These are phyloP conservation scores for Puccinia hordei DNA, from an alignment of 1,284 basidiomycete genomes.

Conservation along the genomic window DNA sequence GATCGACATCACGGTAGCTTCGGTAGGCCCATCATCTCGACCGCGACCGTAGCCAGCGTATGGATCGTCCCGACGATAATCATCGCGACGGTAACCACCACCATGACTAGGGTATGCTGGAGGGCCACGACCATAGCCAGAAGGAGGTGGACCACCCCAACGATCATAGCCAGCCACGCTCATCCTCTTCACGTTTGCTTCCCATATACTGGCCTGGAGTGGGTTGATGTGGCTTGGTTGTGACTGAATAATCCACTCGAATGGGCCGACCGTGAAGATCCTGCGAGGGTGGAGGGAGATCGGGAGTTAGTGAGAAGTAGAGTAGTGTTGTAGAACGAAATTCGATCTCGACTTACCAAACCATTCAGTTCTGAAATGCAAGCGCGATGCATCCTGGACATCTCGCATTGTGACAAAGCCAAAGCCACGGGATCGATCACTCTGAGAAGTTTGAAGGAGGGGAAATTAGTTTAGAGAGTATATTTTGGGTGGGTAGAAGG, in stretches of 20 bases:
- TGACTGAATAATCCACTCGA: conserved; percentile 95
- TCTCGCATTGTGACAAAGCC: conserved; percentile 93
- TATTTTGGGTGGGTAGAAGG: conserved; percentile 8
- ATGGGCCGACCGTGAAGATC: conserved; percentile 93
- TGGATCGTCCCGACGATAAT: conserved; percentile 54
- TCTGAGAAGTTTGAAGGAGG: conserved; percentile 63
- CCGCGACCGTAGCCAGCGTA: conserved; percentile 34
- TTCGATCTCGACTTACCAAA: conserved; percentile 66
- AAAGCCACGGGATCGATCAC: conserved; percentile 93
- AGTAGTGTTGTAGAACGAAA: neutral
- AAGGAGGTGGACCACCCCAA: conserved; percentile 61
- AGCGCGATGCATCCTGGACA: conserved; percentile 76
- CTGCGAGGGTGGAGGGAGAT: conserved; percentile 60
- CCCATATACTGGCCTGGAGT: conserved; percentile 99
- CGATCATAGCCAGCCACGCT: conserved; percentile 57
- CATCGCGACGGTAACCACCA: conserved; percentile 52
- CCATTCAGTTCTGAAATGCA: conserved; percentile 92
- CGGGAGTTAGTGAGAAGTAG: neutral
- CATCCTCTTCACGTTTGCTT: conserved; percentile 68
- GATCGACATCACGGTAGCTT: conserved; percentile 38
- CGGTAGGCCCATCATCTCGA: conserved; percentile 35
- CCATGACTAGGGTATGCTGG: conserved; percentile 53
- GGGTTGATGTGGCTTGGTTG: conserved; percentile 86
- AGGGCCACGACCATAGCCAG: conserved; percentile 61
- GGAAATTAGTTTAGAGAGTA: neutral